phyloP scores from a whole-genome alignment of 2,329 filamentous ascomycete species.

The Coniochaeta sp. region DNA sequence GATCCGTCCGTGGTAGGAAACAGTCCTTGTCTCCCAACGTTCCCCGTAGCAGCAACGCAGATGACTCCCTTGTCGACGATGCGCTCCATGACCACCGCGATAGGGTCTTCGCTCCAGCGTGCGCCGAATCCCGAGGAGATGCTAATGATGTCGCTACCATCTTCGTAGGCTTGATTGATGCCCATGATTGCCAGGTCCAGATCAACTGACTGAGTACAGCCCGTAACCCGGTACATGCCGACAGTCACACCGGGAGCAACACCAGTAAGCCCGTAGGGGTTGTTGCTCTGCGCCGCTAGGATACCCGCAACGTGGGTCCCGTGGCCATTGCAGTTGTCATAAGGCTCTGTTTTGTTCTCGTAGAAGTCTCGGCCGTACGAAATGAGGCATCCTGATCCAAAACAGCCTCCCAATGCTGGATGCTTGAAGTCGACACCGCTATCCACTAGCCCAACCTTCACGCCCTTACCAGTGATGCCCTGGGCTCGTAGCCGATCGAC shows the following conservation, averaged over 20 bases:
- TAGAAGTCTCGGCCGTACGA: constrained; percentile 39
- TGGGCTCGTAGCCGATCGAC: constrained; percentile 32
- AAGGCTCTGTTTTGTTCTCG: constrained; percentile 34
- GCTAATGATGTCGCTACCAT: constrained; percentile 27
- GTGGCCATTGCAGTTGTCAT: constrained; percentile 30
- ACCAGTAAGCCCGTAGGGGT: constrained; percentile 27
- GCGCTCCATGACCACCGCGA: constrained; percentile 17
- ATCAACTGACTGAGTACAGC: constrained; percentile 23
- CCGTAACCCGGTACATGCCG: constrained; percentile 31
- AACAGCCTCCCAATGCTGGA: constrained; percentile 44
- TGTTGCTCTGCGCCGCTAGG: constrained; percentile 33
- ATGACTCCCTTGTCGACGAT: constrained; percentile 22
- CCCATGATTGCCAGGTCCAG: constrained; percentile 34
- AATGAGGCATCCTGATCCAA: constrained; percentile 40
- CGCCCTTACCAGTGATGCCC: constrained; percentile 36
- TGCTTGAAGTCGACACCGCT: constrained; percentile 39
- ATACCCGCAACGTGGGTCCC: constrained; percentile 39
- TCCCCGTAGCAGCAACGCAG: constrained; percentile 19
- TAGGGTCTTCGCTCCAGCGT: constrained; percentile 20
- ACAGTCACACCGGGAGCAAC: constrained; percentile 33
- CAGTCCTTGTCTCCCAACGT: constrained; percentile 15
- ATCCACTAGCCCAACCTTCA: constrained; percentile 35
- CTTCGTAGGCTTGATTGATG: constrained; percentile 35
- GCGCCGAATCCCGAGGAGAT: constrained; percentile 18
- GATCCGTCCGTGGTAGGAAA: constrained; percentile 12